Conservation (phyloP, 73 alveolate species). For the Uronychia setigera region DNA sequence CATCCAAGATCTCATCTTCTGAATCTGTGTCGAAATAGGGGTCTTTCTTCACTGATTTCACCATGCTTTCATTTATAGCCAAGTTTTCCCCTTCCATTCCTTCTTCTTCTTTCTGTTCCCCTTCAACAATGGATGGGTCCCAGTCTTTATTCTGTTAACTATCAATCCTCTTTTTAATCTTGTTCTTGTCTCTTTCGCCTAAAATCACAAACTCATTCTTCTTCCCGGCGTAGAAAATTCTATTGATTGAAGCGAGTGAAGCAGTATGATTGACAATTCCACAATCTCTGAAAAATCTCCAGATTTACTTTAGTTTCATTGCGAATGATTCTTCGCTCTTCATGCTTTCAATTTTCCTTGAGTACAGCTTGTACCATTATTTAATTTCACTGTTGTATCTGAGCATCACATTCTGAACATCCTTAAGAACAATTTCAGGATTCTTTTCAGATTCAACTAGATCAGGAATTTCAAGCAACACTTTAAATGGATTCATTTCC, state of each 20-base stretch:
- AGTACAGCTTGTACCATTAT: constrained; percentile 83
- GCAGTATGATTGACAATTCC: constrained; percentile 79
- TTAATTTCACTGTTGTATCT: constrained; percentile 84
- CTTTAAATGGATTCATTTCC: constrained; percentile 92
- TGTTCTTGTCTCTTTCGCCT: constrained; percentile 49
- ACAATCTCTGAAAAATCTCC: constrained; percentile 90
- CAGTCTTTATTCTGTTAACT: too few relatives aligned
- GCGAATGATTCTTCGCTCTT: constrained; percentile 76
- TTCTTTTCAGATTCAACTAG: constrained; percentile 82
- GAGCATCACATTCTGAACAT: constrained; percentile 83
- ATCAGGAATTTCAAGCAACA: constrained; percentile 89
- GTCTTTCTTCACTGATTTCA: constrained; percentile 6
- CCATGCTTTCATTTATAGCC: constrained; percentile 7
- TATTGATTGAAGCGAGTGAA: constrained; percentile 81
- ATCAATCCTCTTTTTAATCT: constrained; percentile 11
- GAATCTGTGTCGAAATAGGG: constrained; percentile 45
- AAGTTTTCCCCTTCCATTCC: not conserved
- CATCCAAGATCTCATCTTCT: constrained; percentile 54
- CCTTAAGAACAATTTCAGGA: constrained; percentile 75
- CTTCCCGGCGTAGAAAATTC: constrained; percentile 81
- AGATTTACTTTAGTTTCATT: constrained; percentile 77
- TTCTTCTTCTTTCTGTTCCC: constrained; percentile 24
- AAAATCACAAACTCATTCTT: constrained; percentile 64
- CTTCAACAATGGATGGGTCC: not conserved
- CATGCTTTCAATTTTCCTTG: constrained; percentile 68